Base-by-base conservation (phyloP, 306 rosid species). In the Arachis stenosperma region DNA sequence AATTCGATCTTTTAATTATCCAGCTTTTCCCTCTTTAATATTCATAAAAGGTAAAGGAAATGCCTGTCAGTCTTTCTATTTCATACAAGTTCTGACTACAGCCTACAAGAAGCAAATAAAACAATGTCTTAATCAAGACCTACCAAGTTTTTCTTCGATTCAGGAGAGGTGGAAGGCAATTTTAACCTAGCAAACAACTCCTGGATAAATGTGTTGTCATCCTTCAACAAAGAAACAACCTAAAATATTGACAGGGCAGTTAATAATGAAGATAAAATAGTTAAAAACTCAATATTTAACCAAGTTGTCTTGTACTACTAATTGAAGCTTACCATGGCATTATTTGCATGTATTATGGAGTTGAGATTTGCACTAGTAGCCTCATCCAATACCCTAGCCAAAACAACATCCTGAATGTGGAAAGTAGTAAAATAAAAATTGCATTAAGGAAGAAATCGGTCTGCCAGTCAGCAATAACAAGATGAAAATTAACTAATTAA, bases 181-280 rank as follows among this genome's bases (percentile, higher is more conserved):
- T 86, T 86, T 83, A 93, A 75, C 85, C 87, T 90, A 78, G 89
- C 86, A 76, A 93, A 93, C 79, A 93, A 85, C 83, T 93, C 98
- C 79, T 91, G 98, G 81, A 93, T 90, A 86, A 93, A 93, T 58
- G 89, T 82, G 67, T 61, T 86, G 77, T 93, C 98, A 15, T 93
- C 97, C 87, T 93, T 93, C 64, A 93, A 78, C 84, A 85, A 75
- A 73, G 98, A 91, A 79, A 90, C 87, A 78, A 93, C 96, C 98
- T 93, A 78, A 77, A 81, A 53, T 29, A 63, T 14, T 14, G 78
- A 78, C 62, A 71, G 30, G 54, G 65, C 48, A 78, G 8, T 75
- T 67, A 81, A 86, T 46, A 52, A 60, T 40, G 41, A 77, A 59
- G 42, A 44, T 61, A 72, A 13, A 4, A 13, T 17, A 17, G 17